phyloP scores from a whole-genome alignment of 2,329 filamentous ascomycete species.

The Apiospora hydei region DNA sequence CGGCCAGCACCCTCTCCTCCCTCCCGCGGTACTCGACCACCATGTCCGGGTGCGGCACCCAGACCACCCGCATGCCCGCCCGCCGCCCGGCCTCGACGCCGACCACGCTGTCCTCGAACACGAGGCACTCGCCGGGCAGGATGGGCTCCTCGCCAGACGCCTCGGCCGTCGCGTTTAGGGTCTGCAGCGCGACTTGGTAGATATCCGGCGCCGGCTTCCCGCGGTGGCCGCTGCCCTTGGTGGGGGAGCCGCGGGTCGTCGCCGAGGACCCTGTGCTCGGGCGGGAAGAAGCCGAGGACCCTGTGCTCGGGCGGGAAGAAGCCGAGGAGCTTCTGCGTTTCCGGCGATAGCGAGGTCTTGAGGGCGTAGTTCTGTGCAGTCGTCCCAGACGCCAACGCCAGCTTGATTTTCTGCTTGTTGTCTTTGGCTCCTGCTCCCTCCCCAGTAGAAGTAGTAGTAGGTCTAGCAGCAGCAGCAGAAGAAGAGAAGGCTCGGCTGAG shows the following conservation, averaged over 20 bases:
- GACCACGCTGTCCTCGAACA: constrained; percentile 77
- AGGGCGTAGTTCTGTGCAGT: constrained; percentile 65
- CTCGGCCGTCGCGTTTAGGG: constrained; percentile 60
- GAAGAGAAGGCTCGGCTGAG: constrained; percentile 41
- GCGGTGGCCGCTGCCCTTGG: constrained; percentile 60
- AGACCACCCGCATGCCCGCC: constrained; percentile 77
- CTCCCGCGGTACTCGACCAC: constrained; percentile 43
- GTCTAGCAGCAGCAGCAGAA: neutral
- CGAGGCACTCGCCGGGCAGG: constrained; percentile 70
- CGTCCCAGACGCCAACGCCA: constrained; percentile 73
- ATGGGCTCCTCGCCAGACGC: constrained; percentile 58
- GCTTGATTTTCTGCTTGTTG: constrained; percentile 48
- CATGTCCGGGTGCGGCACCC: constrained; percentile 72
- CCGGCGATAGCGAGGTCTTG: constrained; percentile 56
- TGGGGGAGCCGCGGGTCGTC: constrained; percentile 61
- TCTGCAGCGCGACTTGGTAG: constrained; percentile 71
- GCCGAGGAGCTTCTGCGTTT: constrained; percentile 37
- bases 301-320: constrained; percentile 60
- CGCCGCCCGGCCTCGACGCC: constrained; percentile 75
- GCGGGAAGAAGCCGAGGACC: constrained; percentile 55
- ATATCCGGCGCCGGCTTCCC: constrained; percentile 80
- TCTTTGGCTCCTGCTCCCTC: constrained; percentile 5
- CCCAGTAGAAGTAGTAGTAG: constrained; percentile 21
- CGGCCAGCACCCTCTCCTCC: constrained; percentile 42
- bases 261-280: constrained; percentile 64